Evolutionary conservation across 2,329 filamentous ascomycete genomes (phyloP).

Genomic region (Aspergillus hortae): DNA sequence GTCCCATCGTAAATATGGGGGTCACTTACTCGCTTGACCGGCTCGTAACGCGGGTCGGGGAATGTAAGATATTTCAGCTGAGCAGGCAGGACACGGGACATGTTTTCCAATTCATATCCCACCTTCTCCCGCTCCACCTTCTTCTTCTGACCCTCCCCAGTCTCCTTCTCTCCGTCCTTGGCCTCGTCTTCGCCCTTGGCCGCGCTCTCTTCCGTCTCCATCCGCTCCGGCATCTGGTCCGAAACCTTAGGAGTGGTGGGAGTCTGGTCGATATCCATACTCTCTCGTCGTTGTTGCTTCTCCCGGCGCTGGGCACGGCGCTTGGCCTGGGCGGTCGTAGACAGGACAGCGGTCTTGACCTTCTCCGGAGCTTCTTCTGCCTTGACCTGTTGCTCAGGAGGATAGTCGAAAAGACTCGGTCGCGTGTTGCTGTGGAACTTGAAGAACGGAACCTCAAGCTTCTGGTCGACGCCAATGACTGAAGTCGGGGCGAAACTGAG

Average conservation of each 20-base stretch:
- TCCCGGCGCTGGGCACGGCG: constrained; percentile 93
- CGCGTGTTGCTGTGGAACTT: constrained; percentile 94
- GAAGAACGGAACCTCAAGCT: constrained; percentile 88
- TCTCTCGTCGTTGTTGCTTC: constrained; percentile 80
- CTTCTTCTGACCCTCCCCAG: constrained; percentile 67
- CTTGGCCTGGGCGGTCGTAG: constrained; percentile 95
- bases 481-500: constrained; percentile 95
- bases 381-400: constrained; percentile 94
- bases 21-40: constrained; percentile 75
- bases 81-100: constrained; percentile 86
- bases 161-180: constrained; percentile 60
- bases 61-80: constrained; percentile 97
- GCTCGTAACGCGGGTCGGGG: constrained; percentile 83
- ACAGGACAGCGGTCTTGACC: constrained; percentile 92
- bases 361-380: constrained; percentile 87
- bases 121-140: constrained; percentile 94
- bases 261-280: constrained; percentile 88
- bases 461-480: constrained; percentile 89
- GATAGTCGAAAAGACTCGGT: constrained; percentile 95
- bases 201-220: constrained; percentile 61
- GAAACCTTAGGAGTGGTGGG: constrained; percentile 68
- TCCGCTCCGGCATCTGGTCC: constrained; percentile 68
- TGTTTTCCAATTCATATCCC: constrained; percentile 93
- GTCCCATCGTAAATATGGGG: neutral
- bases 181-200: constrained; percentile 63